Evolutionary conservation across 345 rosid species (phyloP), one percentile per base, ranked within the genome.

Genomic region (Iberis pinnata): DNA sequence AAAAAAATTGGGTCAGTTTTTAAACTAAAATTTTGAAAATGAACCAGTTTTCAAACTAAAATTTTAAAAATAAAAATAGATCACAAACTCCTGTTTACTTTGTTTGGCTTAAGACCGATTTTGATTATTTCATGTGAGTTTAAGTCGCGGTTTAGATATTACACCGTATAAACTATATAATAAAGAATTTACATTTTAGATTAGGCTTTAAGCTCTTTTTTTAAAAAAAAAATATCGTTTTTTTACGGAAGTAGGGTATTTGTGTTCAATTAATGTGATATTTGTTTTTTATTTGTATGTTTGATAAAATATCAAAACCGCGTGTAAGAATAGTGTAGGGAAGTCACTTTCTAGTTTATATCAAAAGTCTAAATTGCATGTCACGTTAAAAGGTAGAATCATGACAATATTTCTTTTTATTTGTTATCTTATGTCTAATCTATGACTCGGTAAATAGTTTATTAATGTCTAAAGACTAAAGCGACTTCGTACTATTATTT

Each of bases 251-350:
- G 14, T 50, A 17, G 37, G 33, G 10, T 58, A 36, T 31, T 19
- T 33, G 53, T 46, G 42, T 42, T 29, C 4, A 29, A 39, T 51
- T 56, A 39, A 16, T 53, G 37, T 18, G 37, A 45, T 29, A n/a
- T n/a, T 22, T 22, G 3, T 22, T 22, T 22, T 22, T 6, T 22
- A 3, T 36, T 25, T 38, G 12, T 47, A 29, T 14, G 3, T 16
- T 31, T 18, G 38, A 51, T n/a, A 60, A 67, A 67, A 39, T 67
- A 53, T 33, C 32, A 40, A 60, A 67, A 67, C 66, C 72, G 72
- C 72, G 72, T 67, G 51, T 54, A 42, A 67, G 71, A 67, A 53
- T 18, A 67, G 61, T 60, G 56, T 17, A 58, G 2, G n/a, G 51
- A 48, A 47, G 67, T 67, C 72, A 47, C 67, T 67, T 38, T 67